Conservation (phyloP, 306 rosid species). For the Acacia melanoxylon region DNA sequence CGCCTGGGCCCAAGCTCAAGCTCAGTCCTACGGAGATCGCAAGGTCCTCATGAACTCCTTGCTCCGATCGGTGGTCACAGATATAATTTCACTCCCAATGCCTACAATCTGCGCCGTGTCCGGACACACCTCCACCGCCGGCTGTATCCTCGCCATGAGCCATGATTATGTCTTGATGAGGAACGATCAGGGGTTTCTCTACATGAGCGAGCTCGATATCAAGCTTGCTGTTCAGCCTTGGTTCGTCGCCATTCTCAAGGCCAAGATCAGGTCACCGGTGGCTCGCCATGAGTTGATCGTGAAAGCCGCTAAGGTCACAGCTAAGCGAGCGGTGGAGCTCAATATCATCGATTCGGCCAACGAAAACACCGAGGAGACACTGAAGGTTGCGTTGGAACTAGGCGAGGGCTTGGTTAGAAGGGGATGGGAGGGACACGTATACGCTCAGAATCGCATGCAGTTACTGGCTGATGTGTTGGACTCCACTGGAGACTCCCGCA, state of each 20-base stretch:
- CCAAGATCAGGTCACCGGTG: slow-evolving; percentile 51
- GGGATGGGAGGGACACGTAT: slow-evolving; percentile 77
- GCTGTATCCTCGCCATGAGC: slow-evolving; percentile 59
- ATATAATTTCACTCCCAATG: slow-evolving; percentile 67
- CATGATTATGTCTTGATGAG: slow-evolving; percentile 80
- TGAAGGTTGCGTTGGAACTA: slow-evolving; percentile 49
- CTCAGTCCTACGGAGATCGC: slow-evolving; percentile 21
- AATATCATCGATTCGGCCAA: slow-evolving; percentile 68
- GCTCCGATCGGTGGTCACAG: slow-evolving; percentile 39
- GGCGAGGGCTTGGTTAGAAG: slow-evolving; percentile 45
- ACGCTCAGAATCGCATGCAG: slow-evolving; percentile 55
- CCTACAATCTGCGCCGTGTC: slow-evolving; percentile 81
- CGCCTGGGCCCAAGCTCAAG: slow-evolving; percentile 54
- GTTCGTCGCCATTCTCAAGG: slow-evolving; percentile 49
- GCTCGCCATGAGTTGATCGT: slow-evolving; percentile 55
- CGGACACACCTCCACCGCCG: slow-evolving; percentile 86
- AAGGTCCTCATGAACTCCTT: slow-evolving; percentile 28
- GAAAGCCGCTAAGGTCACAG: slow-evolving; percentile 65
- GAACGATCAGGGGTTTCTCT: slow-evolving; percentile 70
- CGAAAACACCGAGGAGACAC: slow-evolving; percentile 51
- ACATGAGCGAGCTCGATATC: slow-evolving; percentile 90
- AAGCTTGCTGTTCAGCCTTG: slow-evolving; percentile 50
- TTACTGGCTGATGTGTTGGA: slow-evolving; percentile 40
- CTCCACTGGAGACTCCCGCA: slow-evolving; percentile 20
- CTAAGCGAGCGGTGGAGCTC: slow-evolving; percentile 50